Evolutionary conservation across 2,329 filamentous ascomycete genomes (phyloP), one percentile per base, ranked within the genome.

Genomic region (Diplodia sapinea): DNA sequence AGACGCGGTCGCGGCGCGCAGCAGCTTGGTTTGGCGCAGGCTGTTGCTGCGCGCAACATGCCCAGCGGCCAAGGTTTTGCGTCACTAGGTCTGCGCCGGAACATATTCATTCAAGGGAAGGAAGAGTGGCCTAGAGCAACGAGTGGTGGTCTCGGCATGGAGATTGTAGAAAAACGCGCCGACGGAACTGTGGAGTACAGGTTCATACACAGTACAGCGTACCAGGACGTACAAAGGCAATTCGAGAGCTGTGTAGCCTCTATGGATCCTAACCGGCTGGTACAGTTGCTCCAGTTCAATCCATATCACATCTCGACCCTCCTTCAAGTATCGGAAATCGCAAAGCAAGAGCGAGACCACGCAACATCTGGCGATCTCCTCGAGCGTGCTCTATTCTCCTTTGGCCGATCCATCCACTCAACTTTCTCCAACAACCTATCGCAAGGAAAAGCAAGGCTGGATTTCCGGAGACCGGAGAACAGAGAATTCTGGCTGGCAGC

Each of bases 271-370:
- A 90, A 96, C 79, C 85, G 89, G 66, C 87, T 99, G 81, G 88
- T 98, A 51, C 82, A 89, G 43, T 86, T 95, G 63, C 83, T 98
- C 2, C 86, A 88, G 70, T 83, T 84, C 72, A 89, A 93, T 73
- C 91, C 94, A 3, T 98, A 97, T 77, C 94, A 98, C 76, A 90
- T 98, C 71, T 95, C 93, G 1, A 94, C 92, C 2, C 86, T 98
- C n/a, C 88, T 98, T 26, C 94, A 97, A 76, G 93, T 96, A 33
- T 96, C 92, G 70, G 92, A 93, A 76, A 91, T 98, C 61, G 93
- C 93, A 13, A 94, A 95, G 76, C 91, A 97, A 71, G 93, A 97
- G 75, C 88, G 93, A 65, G 95, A 98, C 75, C 90, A 93, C 76
- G 88, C 94, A 0, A 87, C 95, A 4, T 89, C 94, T 0, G 90